Conservation (phyloP, 768 basidiomycete species). For the Xerocomellus amylosporus region DNA sequence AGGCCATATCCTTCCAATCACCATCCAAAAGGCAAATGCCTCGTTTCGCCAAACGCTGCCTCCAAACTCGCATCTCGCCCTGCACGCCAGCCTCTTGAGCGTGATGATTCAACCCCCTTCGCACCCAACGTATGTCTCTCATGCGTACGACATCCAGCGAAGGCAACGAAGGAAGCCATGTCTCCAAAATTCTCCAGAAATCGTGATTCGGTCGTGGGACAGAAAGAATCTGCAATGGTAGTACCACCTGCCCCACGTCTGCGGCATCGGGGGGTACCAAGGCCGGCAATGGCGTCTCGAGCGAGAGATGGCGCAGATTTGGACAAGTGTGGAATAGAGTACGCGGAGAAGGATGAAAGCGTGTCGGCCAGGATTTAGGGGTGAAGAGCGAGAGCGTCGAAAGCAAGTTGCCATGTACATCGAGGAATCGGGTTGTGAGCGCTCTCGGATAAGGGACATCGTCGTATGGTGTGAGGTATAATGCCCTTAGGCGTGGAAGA, state of each 20-base stretch:
- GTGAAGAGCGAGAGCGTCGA: constrained; percentile 65
- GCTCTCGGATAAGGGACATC: constrained; percentile 60
- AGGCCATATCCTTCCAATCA: constrained; percentile 58
- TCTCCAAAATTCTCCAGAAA: constrained; percentile 56
- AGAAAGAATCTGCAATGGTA: constrained; percentile 59
- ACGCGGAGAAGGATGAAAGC: constrained; percentile 51
- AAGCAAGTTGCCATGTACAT: constrained; percentile 54
- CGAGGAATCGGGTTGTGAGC: constrained; percentile 56
- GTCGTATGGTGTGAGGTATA: constrained; percentile 73
- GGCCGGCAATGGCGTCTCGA: constrained; percentile 65
- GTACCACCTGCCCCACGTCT: constrained; percentile 29
- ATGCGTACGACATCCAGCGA: constrained; percentile 54
- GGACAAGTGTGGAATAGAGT: constrained; percentile 50
- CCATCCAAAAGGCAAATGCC: constrained; percentile 65
- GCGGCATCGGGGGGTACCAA: constrained; percentile 34
- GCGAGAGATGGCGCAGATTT: constrained; percentile 62
- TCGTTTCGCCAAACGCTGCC: constrained; percentile 53
- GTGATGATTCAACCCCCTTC: constrained; percentile 58
- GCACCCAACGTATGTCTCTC: constrained; percentile 71
- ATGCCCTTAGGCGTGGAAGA: constrained; percentile 59
- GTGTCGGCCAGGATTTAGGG: constrained; percentile 66
- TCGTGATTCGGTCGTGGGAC: constrained; percentile 69
- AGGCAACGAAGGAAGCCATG: constrained; percentile 54
- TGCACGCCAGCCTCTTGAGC: constrained; percentile 77
- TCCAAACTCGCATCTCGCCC: constrained; percentile 79